Evolutionary conservation across 2,329 filamentous ascomycete genomes (phyloP).

Genomic region (Cercospora sesami): DNA sequence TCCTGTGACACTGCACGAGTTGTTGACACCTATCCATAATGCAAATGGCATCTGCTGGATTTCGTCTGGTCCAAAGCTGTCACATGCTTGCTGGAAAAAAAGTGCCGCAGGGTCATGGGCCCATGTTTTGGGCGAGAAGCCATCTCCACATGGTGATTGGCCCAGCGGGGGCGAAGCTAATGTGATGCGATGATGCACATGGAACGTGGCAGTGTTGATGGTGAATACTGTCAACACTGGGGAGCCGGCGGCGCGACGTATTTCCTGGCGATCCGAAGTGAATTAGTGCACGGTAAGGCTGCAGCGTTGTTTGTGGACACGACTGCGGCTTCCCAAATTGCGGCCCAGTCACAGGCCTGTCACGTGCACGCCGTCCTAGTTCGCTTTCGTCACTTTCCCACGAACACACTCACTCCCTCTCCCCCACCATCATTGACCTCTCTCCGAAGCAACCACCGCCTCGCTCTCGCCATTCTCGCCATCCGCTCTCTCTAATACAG

Average conservation of each 20-base stretch:
- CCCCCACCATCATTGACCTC: constrained; percentile 7
- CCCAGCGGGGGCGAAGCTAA: not conserved
- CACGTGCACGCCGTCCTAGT: not conserved
- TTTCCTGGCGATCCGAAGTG: not conserved
- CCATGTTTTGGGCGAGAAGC: not conserved
- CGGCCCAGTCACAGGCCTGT: not conserved
- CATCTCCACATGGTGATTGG: not conserved
- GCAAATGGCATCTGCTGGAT: not conserved
- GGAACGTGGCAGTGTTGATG: constrained; percentile 2
- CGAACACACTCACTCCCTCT: constrained; percentile 2
- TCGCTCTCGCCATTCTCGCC: not conserved
- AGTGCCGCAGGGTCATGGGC: constrained; percentile 1
- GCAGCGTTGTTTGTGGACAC: not conserved
- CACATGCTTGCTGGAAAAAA: not conserved
- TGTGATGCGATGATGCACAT: constrained; percentile 1
- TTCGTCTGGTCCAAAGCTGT: not conserved
- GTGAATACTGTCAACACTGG: not conserved
- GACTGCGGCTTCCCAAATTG: not conserved
- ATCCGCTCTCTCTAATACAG: not conserved
- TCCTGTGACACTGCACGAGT: not conserved
- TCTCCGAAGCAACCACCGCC: not conserved
- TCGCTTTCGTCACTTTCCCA: constrained; percentile 7
- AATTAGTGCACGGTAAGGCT: not conserved
- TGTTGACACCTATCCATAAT: not conserved
- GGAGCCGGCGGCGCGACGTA: not conserved